These are phyloP conservation scores for Alternaria gaisen DNA, from an alignment of 2,329 filamentous ascomycete genomes.

Conservation along the genomic window DNA sequence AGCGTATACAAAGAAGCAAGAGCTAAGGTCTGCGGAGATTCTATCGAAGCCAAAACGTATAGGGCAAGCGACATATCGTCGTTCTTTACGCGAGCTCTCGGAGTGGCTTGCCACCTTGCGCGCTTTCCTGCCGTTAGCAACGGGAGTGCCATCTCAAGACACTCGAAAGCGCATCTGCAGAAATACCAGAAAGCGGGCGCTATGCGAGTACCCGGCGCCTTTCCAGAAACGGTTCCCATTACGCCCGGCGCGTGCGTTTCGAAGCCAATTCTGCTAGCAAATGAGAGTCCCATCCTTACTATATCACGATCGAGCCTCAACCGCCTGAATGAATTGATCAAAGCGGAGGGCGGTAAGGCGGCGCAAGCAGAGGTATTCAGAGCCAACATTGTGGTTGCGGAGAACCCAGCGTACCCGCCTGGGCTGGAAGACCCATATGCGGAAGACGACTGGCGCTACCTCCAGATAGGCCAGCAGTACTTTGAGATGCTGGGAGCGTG, in stretches of 20 bases:
- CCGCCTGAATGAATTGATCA: slow-evolving; percentile 77
- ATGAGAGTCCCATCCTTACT: slow-evolving; percentile 91
- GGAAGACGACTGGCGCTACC: slow-evolving; percentile 78
- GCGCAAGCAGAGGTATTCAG: slow-evolving; percentile 81
- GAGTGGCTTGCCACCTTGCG: slow-evolving; percentile 82
- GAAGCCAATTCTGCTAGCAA: slow-evolving; percentile 79
- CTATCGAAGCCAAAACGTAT: slow-evolving; percentile 76
- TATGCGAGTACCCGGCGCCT: slow-evolving; percentile 62
- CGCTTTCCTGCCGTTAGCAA: slow-evolving; percentile 75
- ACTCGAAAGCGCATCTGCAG: slow-evolving; percentile 75
- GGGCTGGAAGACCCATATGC: slow-evolving; percentile 69
- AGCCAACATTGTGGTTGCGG: slow-evolving; percentile 82
- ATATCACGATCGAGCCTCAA: slow-evolving; percentile 83
- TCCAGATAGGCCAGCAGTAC: slow-evolving; percentile 71
- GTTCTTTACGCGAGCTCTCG: slow-evolving; percentile 81
- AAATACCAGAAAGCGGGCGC: slow-evolving; percentile 50
- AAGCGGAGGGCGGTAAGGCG: slow-evolving; percentile 66
- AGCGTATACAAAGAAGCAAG: slow-evolving; percentile 54
- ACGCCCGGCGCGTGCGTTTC: slow-evolving; percentile 60
- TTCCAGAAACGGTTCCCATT: slow-evolving; percentile 57
- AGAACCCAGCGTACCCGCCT: slow-evolving; percentile 53
- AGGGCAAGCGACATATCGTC: slow-evolving; percentile 68
- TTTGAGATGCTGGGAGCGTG: slow-evolving; percentile 84
- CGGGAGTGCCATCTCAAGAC: slow-evolving; percentile 64
- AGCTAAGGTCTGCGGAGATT: slow-evolving; percentile 85